Conservation (phyloP, 495 filamentous ascomycete species). For the Antarctomyces pellizariae region DNA sequence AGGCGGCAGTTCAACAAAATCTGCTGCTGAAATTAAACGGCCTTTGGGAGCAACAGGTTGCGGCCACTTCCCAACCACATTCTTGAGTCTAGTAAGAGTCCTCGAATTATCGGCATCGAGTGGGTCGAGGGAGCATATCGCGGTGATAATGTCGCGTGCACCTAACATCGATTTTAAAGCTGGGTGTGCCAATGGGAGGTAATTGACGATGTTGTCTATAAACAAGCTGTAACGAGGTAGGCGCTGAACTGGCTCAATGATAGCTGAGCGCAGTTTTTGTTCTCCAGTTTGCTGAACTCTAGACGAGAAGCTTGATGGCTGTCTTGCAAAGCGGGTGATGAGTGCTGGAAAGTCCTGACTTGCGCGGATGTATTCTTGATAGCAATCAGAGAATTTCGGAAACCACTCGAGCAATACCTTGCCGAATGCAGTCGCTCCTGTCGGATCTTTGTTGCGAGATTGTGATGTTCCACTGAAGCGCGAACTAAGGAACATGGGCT, state of each 20-base stretch:
- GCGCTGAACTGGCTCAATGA: conserved; percentile 92
- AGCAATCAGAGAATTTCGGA: conserved; percentile 68
- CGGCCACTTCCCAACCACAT: conserved; percentile 65
- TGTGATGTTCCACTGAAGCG: conserved; percentile 14
- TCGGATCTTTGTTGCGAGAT: conserved; percentile 37
- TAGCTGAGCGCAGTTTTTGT: conserved; percentile 68
- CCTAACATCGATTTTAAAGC: conserved; percentile 58
- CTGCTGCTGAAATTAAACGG: conserved; percentile 63
- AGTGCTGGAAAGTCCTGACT: conserved; percentile 66
- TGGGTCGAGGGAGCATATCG: conserved; percentile 78
- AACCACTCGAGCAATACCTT: conserved; percentile 71
- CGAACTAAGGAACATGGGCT: conserved; percentile 22
- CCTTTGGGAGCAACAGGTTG: conserved; percentile 43
- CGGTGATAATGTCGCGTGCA: conserved; percentile 74
- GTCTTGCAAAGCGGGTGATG: conserved; percentile 47
- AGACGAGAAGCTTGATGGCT: conserved; percentile 59
- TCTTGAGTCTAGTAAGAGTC: conserved; percentile 44
- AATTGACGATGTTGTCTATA: conserved; percentile 80
- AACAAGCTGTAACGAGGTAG: conserved; percentile 86
- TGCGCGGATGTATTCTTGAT: conserved; percentile 71
- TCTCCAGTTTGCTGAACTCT: conserved; percentile 68
- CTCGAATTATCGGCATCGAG: conserved; percentile 40
- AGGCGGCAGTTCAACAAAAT: conserved; percentile 52
- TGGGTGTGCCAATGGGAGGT: conserved; percentile 61
- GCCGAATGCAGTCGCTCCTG: conserved; percentile 49